Evolutionary conservation across 495 filamentous ascomycete genomes (phyloP).

Genomic region (Melanomma pulvis-pyrius): DNA sequence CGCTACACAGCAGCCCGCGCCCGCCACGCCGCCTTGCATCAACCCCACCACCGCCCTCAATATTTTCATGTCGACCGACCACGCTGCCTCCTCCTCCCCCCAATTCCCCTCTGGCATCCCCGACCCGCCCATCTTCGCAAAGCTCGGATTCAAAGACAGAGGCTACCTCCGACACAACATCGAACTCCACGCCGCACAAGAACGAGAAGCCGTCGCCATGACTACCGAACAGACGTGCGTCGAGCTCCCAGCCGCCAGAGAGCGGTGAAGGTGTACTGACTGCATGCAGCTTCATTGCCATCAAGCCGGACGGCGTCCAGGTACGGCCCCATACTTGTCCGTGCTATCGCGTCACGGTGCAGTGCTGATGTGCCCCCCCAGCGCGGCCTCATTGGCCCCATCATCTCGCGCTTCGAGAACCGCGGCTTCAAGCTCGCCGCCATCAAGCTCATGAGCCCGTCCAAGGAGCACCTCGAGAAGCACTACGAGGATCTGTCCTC

Average conservation of each 20-base stretch:
- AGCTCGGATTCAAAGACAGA: conserved; percentile 55
- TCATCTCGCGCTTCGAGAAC: conserved; percentile 95
- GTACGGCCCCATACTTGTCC: conserved; percentile 53
- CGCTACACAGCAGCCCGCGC: not conserved
- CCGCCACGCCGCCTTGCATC: not conserved
- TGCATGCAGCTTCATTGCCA: conserved; percentile 84
- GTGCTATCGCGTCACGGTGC: too few relatives aligned
- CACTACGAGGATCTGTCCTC: conserved; percentile 91
- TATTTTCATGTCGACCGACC: conserved; percentile 28
- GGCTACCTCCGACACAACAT: conserved; percentile 47
- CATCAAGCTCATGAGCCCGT: conserved; percentile 88
- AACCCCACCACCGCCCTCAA: conserved; percentile 24
- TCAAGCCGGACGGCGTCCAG: conserved; percentile 99
- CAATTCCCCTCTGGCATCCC: conserved; percentile 41
- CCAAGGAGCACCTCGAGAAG: conserved; percentile 92
- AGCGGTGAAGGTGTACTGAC: conserved; percentile 26
- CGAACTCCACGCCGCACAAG: conserved; percentile 41
- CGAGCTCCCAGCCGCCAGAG: not conserved
- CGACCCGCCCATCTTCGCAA: conserved; percentile 51
- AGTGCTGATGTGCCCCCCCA: conserved; percentile 46
- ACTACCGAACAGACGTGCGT: conserved; percentile 93
- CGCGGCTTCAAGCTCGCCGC: conserved; percentile 97
- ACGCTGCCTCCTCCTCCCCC: conserved; percentile 28
- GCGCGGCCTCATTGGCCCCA: conserved; percentile 95
- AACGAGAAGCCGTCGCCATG: conserved; percentile 65